Evolutionary conservation across 257 asterid genomes (phyloP), one percentile per base, ranked within the genome.

Genomic region (Marsdenia floribunda): DNA sequence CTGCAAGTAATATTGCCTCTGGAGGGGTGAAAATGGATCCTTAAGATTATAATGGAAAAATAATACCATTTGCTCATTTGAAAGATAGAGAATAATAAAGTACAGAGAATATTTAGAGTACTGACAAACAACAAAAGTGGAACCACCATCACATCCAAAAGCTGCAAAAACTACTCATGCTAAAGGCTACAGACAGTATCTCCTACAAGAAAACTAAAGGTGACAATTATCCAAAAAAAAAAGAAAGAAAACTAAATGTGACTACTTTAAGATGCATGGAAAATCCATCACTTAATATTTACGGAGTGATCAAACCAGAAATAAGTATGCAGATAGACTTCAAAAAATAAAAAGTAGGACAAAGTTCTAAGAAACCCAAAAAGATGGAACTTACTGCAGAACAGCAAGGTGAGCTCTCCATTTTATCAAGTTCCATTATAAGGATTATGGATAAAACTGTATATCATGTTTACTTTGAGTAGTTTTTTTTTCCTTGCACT

Each of bases 1-100:
- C 99, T 94, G 85, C 88, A 82, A 59, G 76, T 37, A 68, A 38
- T 47, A 54, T 54, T 19, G 1, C 49, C 49, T 44, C 49, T 44
- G 49, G 49, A 21, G 19, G 7, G 69, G 61, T 24, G 65, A 38
- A 49, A 13, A 24, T 37, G 1, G 16, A 8, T 11, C n/a, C 15
- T n/a, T 57, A 22, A 52, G 64, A 49, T 38, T 59, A 60, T 63
- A 24, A 60, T 58, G 68, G 63, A 77, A 8, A 37, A 21, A 59
- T 53, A 15, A 60, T 37, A 52, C 19, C 64, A 24, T 35, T 37
- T 46, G 18, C 5, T 15, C n/a, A 44, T 2, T 68, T 47, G 12
- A 68, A 42, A n/a, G 55, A 42, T 21, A n/a, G 12, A 69, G 14
- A 47, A 69, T 5, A 29, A 15, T 14, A 29, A 26, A 29, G 29